A percentile compares a stretch with the other conserved stretches of the same genome.
These are phyloP conservation scores for Hippophae tibetana DNA, from an alignment of 306 rosid genomes.

Conservation along the genomic window DNA sequence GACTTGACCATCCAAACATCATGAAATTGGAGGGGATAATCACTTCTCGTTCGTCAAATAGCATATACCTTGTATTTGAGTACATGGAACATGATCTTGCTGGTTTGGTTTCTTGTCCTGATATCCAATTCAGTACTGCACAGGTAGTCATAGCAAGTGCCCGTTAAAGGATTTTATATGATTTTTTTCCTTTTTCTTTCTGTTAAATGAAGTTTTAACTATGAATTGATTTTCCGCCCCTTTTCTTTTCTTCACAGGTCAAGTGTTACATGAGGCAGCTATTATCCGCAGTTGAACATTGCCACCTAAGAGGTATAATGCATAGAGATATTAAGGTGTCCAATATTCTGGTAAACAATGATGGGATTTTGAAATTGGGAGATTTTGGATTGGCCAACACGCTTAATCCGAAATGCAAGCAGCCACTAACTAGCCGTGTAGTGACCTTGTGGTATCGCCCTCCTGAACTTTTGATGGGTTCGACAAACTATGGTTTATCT, in stretches of 20 bases:
- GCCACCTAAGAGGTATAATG: slow-evolving; percentile 86
- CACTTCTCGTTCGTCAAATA: slow-evolving; percentile 61
- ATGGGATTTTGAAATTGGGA: slow-evolving; percentile 78
- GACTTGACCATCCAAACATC: slow-evolving; percentile 94
- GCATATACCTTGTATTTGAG: slow-evolving; percentile 91
- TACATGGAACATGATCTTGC: slow-evolving; percentile 99
- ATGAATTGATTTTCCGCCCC: no score
- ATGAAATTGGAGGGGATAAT: slow-evolving; percentile 87
- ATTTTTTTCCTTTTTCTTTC: no score
- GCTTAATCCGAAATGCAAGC: slow-evolving; percentile 43
- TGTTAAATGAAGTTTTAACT: no score
- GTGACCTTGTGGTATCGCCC: slow-evolving; percentile 98
- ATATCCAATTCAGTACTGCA: slow-evolving; percentile 48
- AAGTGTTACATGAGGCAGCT: slow-evolving; percentile 96
- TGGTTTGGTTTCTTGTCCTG: slow-evolving; percentile 72
- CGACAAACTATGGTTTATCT: slow-evolving; percentile 71
- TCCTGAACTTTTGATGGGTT: slow-evolving; percentile 93
- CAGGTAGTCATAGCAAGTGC: slow-evolving; percentile 32
- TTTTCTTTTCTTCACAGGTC: slow-evolving; percentile 30
- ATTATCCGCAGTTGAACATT: slow-evolving; percentile 87
- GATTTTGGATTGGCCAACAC: slow-evolving; percentile 95
- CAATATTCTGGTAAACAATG: slow-evolving; percentile 77
- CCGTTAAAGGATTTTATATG: no score
- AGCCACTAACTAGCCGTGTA: slow-evolving; percentile 76
- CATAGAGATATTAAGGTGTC: slow-evolving; percentile 89